Base-by-base conservation (phyloP, 129 eudicot species). In the Lactuca sativa region DNA sequence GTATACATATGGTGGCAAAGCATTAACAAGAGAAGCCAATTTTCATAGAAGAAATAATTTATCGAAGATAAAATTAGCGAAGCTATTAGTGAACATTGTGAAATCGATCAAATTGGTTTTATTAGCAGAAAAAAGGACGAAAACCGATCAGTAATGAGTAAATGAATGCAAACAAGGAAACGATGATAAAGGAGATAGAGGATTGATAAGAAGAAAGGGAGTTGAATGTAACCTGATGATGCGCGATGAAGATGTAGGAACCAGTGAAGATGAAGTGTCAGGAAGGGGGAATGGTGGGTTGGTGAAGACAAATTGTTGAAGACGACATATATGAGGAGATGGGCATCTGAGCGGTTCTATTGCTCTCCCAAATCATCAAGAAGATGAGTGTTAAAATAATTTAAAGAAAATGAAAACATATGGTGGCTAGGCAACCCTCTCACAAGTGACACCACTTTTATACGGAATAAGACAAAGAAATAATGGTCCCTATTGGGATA, bases 211-310 rank as follows among this genome's bases (percentile, higher is more conserved):
- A 9, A 33, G 8, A 9, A 49, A 66, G 33, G 13, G 10, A 54
- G 9, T 31, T 32, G 67, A 71, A 59, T 4, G 21, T 3, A 59
- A 71, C 75, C 75, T 59, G 59, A 47, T 31, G 31, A 70, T 30
- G 32, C 54, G 2, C 21, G 38, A 67, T 36, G 64, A 55, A 17
- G 40, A 43, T 7, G 61, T 30, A 17, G 40, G 40, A 66, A 63
- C 15, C 33, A 33, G 7, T 48, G 25, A 41, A 55, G 9, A 33
- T 52, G 10, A 25, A 38, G 53, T n/a, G 32, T 15, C 18, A 30
- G 33, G 38, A 57, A 10, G 52, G 52, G 15, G 12, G 52, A 47
- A 47, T 47, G 52, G 12, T 47, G 52, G 52, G 52, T 47, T 47
- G n/a, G 52, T 47, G 52, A 9, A 40, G 8, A 40, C 44, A 40